Percentiles rank a stretch among this genome's conserved stretches.
Conservation (phyloP, 2,329 filamentous ascomycete genomes). For the Sarocladiaceae sp. region DNA sequence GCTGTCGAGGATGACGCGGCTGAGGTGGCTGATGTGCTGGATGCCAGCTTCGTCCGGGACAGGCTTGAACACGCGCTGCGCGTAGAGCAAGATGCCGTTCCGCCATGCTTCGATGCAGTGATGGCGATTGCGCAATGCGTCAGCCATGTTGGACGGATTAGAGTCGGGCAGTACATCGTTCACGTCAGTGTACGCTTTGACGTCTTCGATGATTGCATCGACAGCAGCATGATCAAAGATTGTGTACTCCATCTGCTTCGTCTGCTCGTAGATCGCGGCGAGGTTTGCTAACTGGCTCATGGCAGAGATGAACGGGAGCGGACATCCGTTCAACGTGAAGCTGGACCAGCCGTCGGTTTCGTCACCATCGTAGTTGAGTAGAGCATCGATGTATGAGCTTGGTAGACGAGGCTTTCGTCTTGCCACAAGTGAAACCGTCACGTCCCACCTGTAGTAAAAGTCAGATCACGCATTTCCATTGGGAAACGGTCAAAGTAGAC, state of each 20-base stretch:
- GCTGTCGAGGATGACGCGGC: conserved; percentile 23
- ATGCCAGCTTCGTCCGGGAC: conserved; percentile 11
- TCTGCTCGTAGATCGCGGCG: conserved; percentile 4
- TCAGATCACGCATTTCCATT: not conserved
- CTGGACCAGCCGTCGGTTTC: conserved; percentile 4
- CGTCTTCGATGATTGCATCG: not conserved
- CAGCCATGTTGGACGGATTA: not conserved
- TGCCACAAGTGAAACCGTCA: conserved; percentile 1
- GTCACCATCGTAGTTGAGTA: conserved; percentile 1
- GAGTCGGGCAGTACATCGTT: not conserved
- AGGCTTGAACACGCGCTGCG: conserved; percentile 23
- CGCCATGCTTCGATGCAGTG: conserved; percentile 29
- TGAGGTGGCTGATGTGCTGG: conserved; percentile 15
- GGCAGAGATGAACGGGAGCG: not conserved
- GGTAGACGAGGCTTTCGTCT: not conserved
- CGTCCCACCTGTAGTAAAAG: not conserved
- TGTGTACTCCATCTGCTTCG: conserved; percentile 4
- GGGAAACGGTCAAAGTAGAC: not conserved
- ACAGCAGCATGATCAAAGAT: conserved; percentile 3
- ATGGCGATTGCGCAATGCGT: conserved; percentile 12
- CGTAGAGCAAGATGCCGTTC: conserved; percentile 25
- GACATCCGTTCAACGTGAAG: conserved; percentile 6
- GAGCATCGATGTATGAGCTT: not conserved
- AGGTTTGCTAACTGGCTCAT: not conserved
- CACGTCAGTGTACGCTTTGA: not conserved